Base-by-base conservation (phyloP, 768 basidiomycete genomes). In the Xerocomellus dryophilus region DNA sequence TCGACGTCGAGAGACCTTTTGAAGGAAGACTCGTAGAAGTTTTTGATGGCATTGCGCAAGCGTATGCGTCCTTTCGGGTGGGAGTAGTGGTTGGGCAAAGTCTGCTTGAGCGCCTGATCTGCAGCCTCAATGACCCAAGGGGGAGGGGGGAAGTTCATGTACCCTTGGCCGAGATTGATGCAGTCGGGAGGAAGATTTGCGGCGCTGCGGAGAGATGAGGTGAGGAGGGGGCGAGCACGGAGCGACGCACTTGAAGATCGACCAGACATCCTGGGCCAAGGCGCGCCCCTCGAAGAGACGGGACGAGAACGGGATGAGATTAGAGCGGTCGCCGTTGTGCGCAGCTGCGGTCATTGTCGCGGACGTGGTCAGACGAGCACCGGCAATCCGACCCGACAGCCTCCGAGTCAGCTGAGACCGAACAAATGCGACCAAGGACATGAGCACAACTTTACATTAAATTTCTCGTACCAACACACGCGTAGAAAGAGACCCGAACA, bases 141-240 rank as follows among this genome's bases (percentile, higher is more conserved):
- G 3, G 93, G 91, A 15, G 93, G 93, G 1, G 83, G 69, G 67
- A 94, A 95, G 76, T 93, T 93, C 93, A 95, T 95, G 73, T 93
- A 95, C 5, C 88, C 88, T 70, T 86, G 96, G 5, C 96, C 96
- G 41, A 99, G 86, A 72, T 99, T 99, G 67, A 99, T 89, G 60
- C 92, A 93, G 67, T 98, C 92, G 10, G 82, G 58, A 0, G 96
- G 96, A 58, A 98, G 79, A 65, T 97, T 96, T 39, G 79, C 86
- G 41, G 81, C 92, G 67, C 93, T 97, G 67, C 18, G 23, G 43
- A 39, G 32, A 35, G 29, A 48, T 59, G 32, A 55, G 63, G 43
- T 35, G 23, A 44, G 18, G n/a, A 51, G 38, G 48, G 43, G 42
- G 46, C 32, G 39, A 43, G 38, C 23, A 42, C 34, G 52, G 43